Evolutionary conservation across 768 basidiomycete species (phyloP).

Genomic region (Rossbeevera mucosa): DNA sequence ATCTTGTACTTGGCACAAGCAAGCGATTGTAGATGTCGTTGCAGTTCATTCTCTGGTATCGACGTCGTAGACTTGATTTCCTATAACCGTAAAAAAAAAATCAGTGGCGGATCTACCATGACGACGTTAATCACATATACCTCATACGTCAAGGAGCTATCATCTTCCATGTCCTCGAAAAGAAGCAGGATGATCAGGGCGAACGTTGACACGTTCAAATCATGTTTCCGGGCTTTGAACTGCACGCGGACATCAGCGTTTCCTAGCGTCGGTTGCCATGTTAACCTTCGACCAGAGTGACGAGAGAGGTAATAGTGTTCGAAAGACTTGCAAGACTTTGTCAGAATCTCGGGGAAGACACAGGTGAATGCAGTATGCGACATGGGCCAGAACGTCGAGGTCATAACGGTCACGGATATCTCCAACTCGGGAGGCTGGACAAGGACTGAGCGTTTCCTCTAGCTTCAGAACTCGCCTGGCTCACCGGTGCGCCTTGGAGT

Average conservation of each 20-base stretch:
- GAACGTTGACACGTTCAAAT: slow-evolving; percentile 89
- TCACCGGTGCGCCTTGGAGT: slow-evolving; percentile 57
- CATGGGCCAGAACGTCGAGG: slow-evolving; percentile 95
- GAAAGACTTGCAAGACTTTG: slow-evolving; percentile 67
- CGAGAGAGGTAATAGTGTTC: slow-evolving; percentile 85
- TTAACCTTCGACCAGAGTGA: slow-evolving; percentile 85
- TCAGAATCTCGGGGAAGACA: slow-evolving; percentile 60
- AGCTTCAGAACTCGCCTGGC: slow-evolving; percentile 20
- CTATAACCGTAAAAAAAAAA: slow-evolving; percentile 43
- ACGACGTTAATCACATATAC: slow-evolving; percentile 38
- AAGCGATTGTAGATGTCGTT: slow-evolving; percentile 91
- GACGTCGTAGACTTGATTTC: slow-evolving; percentile 75
- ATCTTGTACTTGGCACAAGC: slow-evolving; percentile 94
- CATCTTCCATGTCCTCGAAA: slow-evolving; percentile 69
- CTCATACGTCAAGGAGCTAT: slow-evolving; percentile 70
- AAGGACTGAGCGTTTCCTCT: slow-evolving; percentile 8
- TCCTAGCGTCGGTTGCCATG: slow-evolving; percentile 88
- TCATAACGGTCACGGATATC: slow-evolving; percentile 88
- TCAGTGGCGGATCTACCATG: neutral
- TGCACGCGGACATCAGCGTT: slow-evolving; percentile 82
- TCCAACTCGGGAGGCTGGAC: slow-evolving; percentile 69
- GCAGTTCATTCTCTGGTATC: slow-evolving; percentile 73
- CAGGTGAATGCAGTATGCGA: slow-evolving; percentile 61
- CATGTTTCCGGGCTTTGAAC: slow-evolving; percentile 79
- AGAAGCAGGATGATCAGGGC: slow-evolving; percentile 83